These are phyloP conservation scores for Apiospora kogelbergensis DNA, from an alignment of 2,329 filamentous ascomycete genomes.

Conservation along the genomic window DNA sequence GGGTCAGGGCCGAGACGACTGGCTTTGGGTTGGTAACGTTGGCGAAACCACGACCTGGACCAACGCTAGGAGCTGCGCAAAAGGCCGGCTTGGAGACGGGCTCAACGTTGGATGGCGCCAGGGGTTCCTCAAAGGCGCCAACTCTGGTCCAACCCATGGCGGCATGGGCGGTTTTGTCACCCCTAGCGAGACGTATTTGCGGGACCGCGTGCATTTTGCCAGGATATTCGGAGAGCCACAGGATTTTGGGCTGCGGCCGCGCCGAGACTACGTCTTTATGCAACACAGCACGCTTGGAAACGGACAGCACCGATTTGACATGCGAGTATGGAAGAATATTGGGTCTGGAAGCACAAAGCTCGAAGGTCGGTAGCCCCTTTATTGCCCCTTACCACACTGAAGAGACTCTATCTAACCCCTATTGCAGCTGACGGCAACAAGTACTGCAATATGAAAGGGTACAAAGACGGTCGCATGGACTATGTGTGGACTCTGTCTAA, in stretches of 20 bases:
- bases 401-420: conserved; percentile 15
- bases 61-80: conserved; percentile 22
- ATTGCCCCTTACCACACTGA: fast-evolving
- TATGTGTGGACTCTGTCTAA: conserved; percentile 23
- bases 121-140: conserved; percentile 14
- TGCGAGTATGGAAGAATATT: conserved; percentile 23
- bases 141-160: conserved; percentile 17
- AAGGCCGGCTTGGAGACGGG: conserved; percentile 20
- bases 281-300: conserved; percentile 12
- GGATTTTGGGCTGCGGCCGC: conserved; percentile 2
- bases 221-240: conserved; percentile 21
- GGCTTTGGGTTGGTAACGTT: conserved; percentile 21
- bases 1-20: conserved; percentile 22
- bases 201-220: conserved; percentile 24
- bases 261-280: conserved; percentile 23
- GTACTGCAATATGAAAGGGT: conserved; percentile 31
- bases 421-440: conserved; percentile 27
- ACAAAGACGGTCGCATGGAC: conserved; percentile 23
- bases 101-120: conserved; percentile 23
- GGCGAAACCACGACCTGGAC: conserved; percentile 23
- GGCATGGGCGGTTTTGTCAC: conserved; percentile 12
- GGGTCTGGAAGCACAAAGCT: conserved; percentile 15
- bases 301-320: conserved; percentile 15
- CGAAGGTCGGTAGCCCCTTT: background rate
- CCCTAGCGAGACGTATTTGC: background rate